phyloP scores from a whole-genome alignment of 116 monocot species.

The Cymodocea nodosa region DNA sequence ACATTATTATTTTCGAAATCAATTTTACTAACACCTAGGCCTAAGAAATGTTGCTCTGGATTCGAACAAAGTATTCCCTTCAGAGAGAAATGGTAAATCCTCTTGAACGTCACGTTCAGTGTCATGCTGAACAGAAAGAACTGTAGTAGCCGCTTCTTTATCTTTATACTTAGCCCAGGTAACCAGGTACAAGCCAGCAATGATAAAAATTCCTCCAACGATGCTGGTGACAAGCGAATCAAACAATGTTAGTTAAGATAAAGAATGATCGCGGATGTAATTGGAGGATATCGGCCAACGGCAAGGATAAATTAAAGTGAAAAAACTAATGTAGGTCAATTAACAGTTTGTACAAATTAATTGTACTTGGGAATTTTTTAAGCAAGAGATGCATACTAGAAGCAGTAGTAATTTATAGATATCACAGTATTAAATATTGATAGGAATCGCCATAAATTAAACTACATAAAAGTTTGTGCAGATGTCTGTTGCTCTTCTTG shows the following conservation, averaged over 20 bases:
- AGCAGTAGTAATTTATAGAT: background rate
- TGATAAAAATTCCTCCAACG: constrained; percentile 70
- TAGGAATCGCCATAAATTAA: too few species aligned
- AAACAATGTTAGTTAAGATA: background rate
- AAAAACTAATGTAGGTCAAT: background rate
- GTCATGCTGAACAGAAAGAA: constrained; percentile 19
- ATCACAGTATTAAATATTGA: too few species aligned
- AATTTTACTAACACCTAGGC: background rate
- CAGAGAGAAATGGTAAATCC: constrained; percentile 16
- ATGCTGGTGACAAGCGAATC: constrained; percentile 35
- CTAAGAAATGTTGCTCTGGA: constrained; percentile 14
- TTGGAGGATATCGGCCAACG: background rate
- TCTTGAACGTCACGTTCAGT: constrained; percentile 17
- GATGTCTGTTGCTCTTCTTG: too few species aligned
- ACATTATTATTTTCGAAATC: too few species aligned
- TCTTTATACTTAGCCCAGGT: constrained; percentile 85
- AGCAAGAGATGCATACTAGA: background rate
- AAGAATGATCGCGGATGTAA: background rate
- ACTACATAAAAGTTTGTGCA: too few species aligned
- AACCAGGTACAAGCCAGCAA: constrained; percentile 74
- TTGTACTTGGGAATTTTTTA: too few species aligned
- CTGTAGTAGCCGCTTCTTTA: constrained; percentile 17
- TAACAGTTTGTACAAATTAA: background rate
- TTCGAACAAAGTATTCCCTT: constrained; percentile 21
- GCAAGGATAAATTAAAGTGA: background rate